Evolutionary conservation across 2,329 filamentous ascomycete genomes (phyloP), one percentile per base, ranked within the genome.

Genomic region (Ceratocystis smalleyi): DNA sequence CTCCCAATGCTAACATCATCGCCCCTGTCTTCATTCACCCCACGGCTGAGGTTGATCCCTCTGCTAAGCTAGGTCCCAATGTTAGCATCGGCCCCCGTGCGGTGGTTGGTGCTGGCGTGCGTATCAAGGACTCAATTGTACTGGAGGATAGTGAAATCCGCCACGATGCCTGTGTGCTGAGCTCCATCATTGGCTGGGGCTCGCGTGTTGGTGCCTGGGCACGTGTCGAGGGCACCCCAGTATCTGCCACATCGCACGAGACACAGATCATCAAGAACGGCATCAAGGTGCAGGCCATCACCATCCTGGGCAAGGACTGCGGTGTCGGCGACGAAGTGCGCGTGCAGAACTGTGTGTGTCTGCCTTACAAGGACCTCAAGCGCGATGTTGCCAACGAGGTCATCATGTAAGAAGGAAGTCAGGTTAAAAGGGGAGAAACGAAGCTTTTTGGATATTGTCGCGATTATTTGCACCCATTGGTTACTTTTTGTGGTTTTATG

Each of bases 301-400:
- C 92, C 59, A 99, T 97, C 69, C 76, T 99, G 68, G 92, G 92
- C 73, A 96, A 97, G 80, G 94, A 99, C 75, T 97, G 92, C 72
- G 84, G 80, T 64, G 94, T 97, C 35, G 91, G 87, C 3, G 94
- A 99, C 71, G 94, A 97, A 76, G 86, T 97, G 10, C 84, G 91
- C 68, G 91, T 99, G 70, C 92, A 97, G 78, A 97, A 99, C 78
- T 99, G 94, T 74, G 86, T 99, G 67, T 97, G 94, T 77, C 77
- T 99, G 78, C 94, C 94, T 8, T 96, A 91, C 77, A 99, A 99
- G 82, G 94, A 97, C 78, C 77, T 99, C 74, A 97, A 96, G 84
- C 84, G 91, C 87, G 90, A 95, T 74, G 90, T 95, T 66, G 76
- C 84, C 68, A 91, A 92, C 71, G 84, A 87, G 74, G 89, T 96